Percentiles rank a stretch among this genome's conserved stretches.
Evolutionary conservation across 768 basidiomycete genomes (phyloP).

Genomic region (Mycena chlorophos): DNA sequence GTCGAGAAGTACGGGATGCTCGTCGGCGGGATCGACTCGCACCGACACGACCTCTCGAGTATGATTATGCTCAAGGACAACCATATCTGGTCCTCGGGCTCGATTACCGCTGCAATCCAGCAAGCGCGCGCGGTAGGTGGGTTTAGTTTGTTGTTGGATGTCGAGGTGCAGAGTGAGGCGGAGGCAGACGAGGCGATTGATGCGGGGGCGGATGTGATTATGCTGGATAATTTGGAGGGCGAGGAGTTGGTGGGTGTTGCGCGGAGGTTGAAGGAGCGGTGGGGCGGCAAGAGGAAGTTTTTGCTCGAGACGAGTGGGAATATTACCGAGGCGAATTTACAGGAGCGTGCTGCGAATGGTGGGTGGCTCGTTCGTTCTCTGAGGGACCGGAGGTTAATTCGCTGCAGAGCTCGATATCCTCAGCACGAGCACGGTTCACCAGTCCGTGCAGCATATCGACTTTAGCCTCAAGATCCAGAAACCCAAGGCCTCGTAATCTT

Average conservation of each 20-base stretch:
- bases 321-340: constrained; percentile 85
- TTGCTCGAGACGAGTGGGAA: constrained; percentile 93
- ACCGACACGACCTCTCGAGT: constrained; percentile 93
- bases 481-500: too few species aligned
- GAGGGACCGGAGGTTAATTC: neutral
- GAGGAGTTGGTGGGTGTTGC: constrained; percentile 68
- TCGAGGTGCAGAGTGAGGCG: constrained; percentile 84
- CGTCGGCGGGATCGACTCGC: constrained; percentile 93
- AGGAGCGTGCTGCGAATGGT: constrained; percentile 82
- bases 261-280: constrained; percentile 69
- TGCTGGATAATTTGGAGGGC: constrained; percentile 94
- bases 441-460: constrained; percentile 92
- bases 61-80: constrained; percentile 99
- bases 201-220: constrained; percentile 92
- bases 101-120: constrained; percentile 84
- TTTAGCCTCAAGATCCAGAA: constrained; percentile 95
- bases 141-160: constrained; percentile 88
- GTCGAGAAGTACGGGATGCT: constrained; percentile 99
- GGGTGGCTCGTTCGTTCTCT: constrained; percentile 24
- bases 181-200: constrained; percentile 97
- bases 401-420: constrained; percentile 89
- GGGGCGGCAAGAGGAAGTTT: constrained; percentile 81
- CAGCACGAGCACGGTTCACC: constrained; percentile 87
- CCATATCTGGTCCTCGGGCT: constrained; percentile 98
- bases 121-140: constrained; percentile 89